phyloP scores from a whole-genome alignment of 495 filamentous ascomycete genomes.

The Cladorrhinum samala region DNA sequence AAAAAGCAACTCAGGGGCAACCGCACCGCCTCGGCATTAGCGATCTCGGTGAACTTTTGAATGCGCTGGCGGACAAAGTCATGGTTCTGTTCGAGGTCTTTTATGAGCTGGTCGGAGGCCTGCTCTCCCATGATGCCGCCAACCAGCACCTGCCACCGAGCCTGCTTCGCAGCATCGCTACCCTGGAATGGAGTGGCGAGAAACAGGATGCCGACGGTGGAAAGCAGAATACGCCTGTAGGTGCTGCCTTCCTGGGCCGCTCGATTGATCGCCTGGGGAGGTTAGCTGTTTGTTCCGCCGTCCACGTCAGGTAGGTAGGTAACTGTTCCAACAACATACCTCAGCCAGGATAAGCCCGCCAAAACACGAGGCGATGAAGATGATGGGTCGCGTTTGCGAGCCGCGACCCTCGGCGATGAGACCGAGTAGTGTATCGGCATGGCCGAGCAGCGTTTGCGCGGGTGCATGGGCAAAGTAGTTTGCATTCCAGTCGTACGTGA shows the following conservation, averaged over 20 bases:
- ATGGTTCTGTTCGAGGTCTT: conserved; percentile 3
- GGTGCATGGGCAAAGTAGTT: conserved; percentile 13
- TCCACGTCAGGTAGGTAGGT: not conserved
- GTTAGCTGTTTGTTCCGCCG: not conserved
- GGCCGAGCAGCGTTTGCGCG: conserved; percentile 12
- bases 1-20: conserved; percentile 8
- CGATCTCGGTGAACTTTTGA: conserved; percentile 4
- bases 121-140: conserved; percentile 6
- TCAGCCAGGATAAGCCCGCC: conserved; percentile 15
- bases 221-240: conserved; percentile 13
- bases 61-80: conserved; percentile 3
- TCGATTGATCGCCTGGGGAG: conserved; percentile 14
- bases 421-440: conserved; percentile 9
- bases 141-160: conserved; percentile 8
- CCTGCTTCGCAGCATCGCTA: conserved; percentile 11
- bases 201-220: conserved; percentile 17
- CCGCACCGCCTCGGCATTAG: conserved; percentile 8
- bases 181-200: conserved; percentile 17
- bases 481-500: conserved; percentile 23
- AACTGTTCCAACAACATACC: conserved; percentile 7
- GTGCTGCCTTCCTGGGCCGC: conserved; percentile 14
- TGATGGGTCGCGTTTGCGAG: conserved; percentile 11
- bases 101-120: conserved; percentile 2
- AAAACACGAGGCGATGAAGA: conserved; percentile 22
- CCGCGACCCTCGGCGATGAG: conserved; percentile 3